Evolutionary conservation across 2,329 filamentous ascomycete genomes (phyloP).

Genomic region (Penicillium sp.): DNA sequence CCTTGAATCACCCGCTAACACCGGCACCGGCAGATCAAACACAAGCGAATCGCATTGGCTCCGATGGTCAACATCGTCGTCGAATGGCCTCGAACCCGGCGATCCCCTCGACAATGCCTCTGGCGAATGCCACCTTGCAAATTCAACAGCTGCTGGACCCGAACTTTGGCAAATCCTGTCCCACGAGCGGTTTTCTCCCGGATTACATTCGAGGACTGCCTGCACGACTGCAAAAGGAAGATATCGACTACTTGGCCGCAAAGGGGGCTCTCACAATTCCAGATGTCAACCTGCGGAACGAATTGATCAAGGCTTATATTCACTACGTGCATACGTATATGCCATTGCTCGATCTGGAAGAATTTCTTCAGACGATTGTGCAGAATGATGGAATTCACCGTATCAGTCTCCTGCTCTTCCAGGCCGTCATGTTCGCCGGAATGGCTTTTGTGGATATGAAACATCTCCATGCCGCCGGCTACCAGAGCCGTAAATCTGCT

Average conservation of each 20-base stretch:
- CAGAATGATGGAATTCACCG: conserved; percentile 63
- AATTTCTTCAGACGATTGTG: conserved; percentile 53
- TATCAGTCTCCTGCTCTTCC: conserved; percentile 81
- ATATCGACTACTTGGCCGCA: conserved; percentile 72
- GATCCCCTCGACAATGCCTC: conserved; percentile 35
- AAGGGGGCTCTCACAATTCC: conserved; percentile 83
- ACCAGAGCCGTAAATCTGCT: conserved; percentile 69
- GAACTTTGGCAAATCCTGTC: conserved; percentile 48
- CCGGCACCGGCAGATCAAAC: conserved; percentile 29
- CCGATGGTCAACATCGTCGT: conserved; percentile 42
- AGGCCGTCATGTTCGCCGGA: conserved; percentile 90
- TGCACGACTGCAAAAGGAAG: conserved; percentile 67
- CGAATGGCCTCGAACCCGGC: conserved; percentile 42
- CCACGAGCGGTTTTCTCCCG: conserved; percentile 46
- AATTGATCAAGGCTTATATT: conserved; percentile 72
- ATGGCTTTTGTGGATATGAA: conserved; percentile 82
- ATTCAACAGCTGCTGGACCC: conserved; percentile 37
- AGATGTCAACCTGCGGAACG: conserved; percentile 63
- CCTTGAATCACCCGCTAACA: background rate
- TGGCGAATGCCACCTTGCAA: conserved; percentile 34
- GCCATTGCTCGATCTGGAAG: conserved; percentile 69
- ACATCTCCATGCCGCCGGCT: conserved; percentile 69
- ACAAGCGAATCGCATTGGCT: conserved; percentile 44
- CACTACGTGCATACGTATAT: conserved; percentile 93
- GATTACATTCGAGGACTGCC: conserved; percentile 76